Base-by-base conservation (phyloP, 2,329 filamentous ascomycete species). In the Aspergillus arachidicola region DNA sequence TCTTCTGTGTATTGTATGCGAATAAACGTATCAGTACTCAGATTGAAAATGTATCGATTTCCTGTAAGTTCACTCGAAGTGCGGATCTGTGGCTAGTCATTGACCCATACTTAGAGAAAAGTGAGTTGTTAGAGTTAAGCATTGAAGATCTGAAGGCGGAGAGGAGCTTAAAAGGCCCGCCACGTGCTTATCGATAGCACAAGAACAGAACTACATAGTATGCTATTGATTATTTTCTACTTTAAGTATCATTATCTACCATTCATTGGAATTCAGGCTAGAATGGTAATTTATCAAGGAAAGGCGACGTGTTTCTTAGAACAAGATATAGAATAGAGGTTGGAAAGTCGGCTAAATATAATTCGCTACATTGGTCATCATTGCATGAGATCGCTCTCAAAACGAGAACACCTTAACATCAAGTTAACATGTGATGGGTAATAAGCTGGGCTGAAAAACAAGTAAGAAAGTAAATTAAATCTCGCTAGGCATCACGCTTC, bases 401-500 rank as follows among this genome's bases (percentile, higher is more conserved):
- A 26, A 48, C 11, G 16, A 53, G n/a, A 32, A 51, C 14, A 32
- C 19, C 26, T 51, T 51, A 21, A 51, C 26, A 32, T 51, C 16
- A 21, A n/a, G 50, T 6, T 19, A 38, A 36, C 10, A 45, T 34
- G 21, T 14, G 14, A 23, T 26, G 23, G 45, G 45, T 48, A 48
- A 48, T 7, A 48, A 48, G 12, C 23, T 26, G 23, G 45, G 23
- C 10, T 21, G 32, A 58, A 57, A 54, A 51, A 45, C 30, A 43
- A 54, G 36, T 14, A 60, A 14, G 26, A 64, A 64, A 34, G 19
- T n/a, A 19, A n/a, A 19, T 9, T 41, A 59, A 63, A 62, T n/a
- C 69, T 75, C 72, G 71, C 74, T 73, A 72, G 69, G 71, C 74
- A 72, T 73, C 73, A 60, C 72, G 65, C 70, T 70, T 68, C 63